phyloP scores from a whole-genome alignment of 139 green algal genomes.

The Eudorina sp. region DNA sequence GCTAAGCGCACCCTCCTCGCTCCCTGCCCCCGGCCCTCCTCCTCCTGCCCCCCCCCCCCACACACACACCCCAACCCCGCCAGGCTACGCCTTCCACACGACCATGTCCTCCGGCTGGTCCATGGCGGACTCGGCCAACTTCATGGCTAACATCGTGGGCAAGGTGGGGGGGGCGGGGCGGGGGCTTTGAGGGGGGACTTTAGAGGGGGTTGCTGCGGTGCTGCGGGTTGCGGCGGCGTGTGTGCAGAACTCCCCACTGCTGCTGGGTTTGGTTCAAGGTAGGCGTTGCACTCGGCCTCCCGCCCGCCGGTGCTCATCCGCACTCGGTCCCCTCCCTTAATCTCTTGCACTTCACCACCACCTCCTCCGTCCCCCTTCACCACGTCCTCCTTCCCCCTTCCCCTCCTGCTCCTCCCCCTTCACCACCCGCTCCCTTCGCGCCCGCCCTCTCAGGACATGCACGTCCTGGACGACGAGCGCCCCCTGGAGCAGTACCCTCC shows the following conservation, averaged over 20 bases:
- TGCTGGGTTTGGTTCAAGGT: too few relatives aligned
- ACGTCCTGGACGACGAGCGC: conserved; percentile 41
- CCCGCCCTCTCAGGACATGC: conserved; percentile 9
- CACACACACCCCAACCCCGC: background rate
- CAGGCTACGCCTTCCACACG: conserved; percentile 52
- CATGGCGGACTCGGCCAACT: conserved; percentile 44
- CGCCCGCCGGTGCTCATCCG: too few relatives aligned
- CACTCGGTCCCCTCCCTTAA: too few relatives aligned
- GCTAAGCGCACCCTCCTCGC: background rate
- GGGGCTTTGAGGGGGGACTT: too few relatives aligned
- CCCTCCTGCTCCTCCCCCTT: background rate
- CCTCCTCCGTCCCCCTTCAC: too few relatives aligned
- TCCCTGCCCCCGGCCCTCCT: background rate
- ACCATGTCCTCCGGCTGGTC: conserved; percentile 47
- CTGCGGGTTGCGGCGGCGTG: too few relatives aligned
- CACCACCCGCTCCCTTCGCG: background rate
- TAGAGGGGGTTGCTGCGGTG: too few relatives aligned
- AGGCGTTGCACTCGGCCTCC: too few relatives aligned
- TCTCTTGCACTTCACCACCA: too few relatives aligned
- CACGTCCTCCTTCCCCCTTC: too few relatives aligned
- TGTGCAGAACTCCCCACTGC: too few relatives aligned
- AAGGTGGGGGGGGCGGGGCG: conserved; percentile 17
- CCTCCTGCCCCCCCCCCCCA: background rate
- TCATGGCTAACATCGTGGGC: conserved; percentile 41
- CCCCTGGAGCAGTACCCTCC: conserved; percentile 41